These are phyloP conservation scores for Inonotus hispidus DNA, from an alignment of 1,284 basidiomycete genomes.

Conservation along the genomic window DNA sequence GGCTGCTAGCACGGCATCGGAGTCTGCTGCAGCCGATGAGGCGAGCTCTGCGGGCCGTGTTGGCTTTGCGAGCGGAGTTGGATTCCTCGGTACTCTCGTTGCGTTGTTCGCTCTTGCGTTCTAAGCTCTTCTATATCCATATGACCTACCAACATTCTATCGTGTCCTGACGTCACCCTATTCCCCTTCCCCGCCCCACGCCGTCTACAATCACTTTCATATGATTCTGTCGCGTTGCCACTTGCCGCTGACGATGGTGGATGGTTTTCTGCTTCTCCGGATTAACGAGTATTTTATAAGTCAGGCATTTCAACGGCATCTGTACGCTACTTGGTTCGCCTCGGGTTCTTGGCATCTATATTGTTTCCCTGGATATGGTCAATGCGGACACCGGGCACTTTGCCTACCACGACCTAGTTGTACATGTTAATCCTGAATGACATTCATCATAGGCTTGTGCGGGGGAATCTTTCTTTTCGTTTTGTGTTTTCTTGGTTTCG, in stretches of 20 bases:
- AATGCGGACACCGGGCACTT: neutral
- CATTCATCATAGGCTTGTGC: too few species aligned
- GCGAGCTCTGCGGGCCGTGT: constrained; percentile 23
- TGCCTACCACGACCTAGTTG: too few species aligned
- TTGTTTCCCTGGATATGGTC: neutral
- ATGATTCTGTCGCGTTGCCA: neutral
- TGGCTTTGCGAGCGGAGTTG: constrained; percentile 20
- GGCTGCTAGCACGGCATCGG: constrained; percentile 21
- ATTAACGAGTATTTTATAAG: too few species aligned
- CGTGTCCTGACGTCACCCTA: neutral
- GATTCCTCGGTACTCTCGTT: constrained; percentile 26
- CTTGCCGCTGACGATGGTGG: too few species aligned
- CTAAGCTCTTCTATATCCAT: constrained; percentile 1
- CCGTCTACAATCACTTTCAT: neutral
- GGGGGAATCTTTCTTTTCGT: too few species aligned
- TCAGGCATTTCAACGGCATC: too few species aligned
- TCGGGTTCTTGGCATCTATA: too few species aligned
- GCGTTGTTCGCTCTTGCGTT: constrained; percentile 17
- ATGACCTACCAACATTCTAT: neutral
- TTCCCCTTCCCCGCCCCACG: neutral
- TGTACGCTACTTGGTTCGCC: neutral
- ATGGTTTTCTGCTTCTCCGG: too few species aligned
- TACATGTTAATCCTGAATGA: too few species aligned
- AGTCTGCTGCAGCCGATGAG: constrained; percentile 19
- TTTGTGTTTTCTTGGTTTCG: too few species aligned